Base-by-base conservation (phyloP, 164 flowering plant genomes). In the Vitis rupestris region DNA sequence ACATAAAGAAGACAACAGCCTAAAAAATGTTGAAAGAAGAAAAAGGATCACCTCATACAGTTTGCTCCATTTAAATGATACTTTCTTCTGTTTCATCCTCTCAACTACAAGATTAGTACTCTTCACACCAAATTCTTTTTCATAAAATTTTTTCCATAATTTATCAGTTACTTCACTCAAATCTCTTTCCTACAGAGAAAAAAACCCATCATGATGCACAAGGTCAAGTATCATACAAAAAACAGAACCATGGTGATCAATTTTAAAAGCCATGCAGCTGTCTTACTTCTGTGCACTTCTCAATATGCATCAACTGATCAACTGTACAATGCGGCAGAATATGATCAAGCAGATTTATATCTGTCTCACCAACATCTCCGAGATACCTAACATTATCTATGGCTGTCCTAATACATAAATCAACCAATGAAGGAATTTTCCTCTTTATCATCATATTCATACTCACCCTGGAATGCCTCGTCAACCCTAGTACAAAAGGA, bases 301-400 rank as follows among this genome's bases (percentile, higher is more conserved):
- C 99, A 47, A 95, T 79, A 70, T 86, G 92, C 85, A 66, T 86
- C 82, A 95, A 79, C 75, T 93, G 97, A 48, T 95, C 98, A 16
- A 73, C 63, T 0, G 91, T 90, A 71, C 99, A 95, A 67, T 95
- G 97, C 31, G 91, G 85, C 63, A 95, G 82, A 76, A 95, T 84
- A 3, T 82, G 87, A 51, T 83, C 91, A 64, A 95, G 81, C 49
- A 95, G 86, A 68, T 86, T 58, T 15, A 74, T 61, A 76, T 91
- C 98, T 3, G 88, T 85, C 70, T 82, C 93, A 10, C 98, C 99
- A 82, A 93, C 93, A 85, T 95, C 88, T 12, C 97, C 97, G 51
- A 95, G 80, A 76, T 87, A 89, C 75, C 83, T 83, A 64, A 93
- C 77, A 69, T 95, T 89, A 68, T 85, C 90, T 65, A 95, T 87